Evolutionary conservation across 306 rosid species (phyloP), one percentile per base, ranked within the genome.

Genomic region (Comarum palustre): DNA sequence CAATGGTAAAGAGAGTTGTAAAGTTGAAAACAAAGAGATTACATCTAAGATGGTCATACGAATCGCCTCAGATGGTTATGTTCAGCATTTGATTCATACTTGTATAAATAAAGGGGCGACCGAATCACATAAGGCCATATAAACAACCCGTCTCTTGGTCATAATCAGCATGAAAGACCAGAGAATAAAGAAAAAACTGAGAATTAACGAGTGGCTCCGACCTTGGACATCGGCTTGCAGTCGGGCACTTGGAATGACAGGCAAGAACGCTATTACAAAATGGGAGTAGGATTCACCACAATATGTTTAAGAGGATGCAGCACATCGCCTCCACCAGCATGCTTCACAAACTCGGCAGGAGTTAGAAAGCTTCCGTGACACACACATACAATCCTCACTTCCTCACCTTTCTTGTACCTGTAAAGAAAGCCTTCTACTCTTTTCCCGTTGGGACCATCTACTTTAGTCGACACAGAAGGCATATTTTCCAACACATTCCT

Each of bases 301-400:
- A 91, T 91, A 69, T 91, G 91, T 78, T 87, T 86, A 50, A 89
- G 68, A 0, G 97, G 97, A 70, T 87, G 82, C 4, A 69, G 67
- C 4, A 86, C 92, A 1, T 89, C 96, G 15, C 75, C 75, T 0
- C 96, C 96, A 16, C 97, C 97, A 1, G 87, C 97, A 27, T 91
- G 97, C 81, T 86, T 86, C 4, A 91, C 89, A 65, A 91, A 91
- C 78, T 91, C 97, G 0, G 96, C 90, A 0, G 96, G 96, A 1
- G 92, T 77, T 4, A 87, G 85, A 66, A 87, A 91, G 78, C 71
- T 81, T 27, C 97, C 97, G 52, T 91, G 97, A 50, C 97, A 91
- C 22, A 87, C 88, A 4, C 97, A 91, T 31, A 91, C 82, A 46
- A 91, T 91, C 22, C 88, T 86, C 77, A 91, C 96, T 38, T 91